Evolutionary conservation across 2,329 filamentous ascomycete genomes (phyloP), one percentile per base, ranked within the genome.

Genomic region (Emergomyces africanus): DNA sequence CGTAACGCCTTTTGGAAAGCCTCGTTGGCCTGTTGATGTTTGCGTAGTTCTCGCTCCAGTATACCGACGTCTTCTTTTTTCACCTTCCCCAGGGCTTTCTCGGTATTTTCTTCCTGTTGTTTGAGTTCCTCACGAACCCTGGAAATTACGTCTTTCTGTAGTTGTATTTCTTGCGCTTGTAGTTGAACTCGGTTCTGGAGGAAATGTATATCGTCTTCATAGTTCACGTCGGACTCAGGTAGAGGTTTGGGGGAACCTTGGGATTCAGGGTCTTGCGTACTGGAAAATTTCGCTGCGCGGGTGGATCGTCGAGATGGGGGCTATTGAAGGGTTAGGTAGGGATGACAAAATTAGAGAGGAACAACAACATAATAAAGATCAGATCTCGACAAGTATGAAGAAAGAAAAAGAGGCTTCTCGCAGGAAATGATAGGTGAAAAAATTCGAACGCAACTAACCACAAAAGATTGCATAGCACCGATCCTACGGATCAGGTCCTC

Each of bases 21-120:
- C 74, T 96, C 86, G 74, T 99, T 99, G 70, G 95, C 94, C 75
- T 96, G 94, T 72, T 96, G 91, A 70, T 96, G 91, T 76, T 97
- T 97, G 79, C 88, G 90, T 61, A 99, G 80, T 74, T 99, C 94
- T 61, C 92, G 84, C 76, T 97, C 92, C 46, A 97, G 80, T 41
- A 89, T 86, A 58, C 89, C 87, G 64, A 97, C 92, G 66, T 94
- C 90, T 72, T 90, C 86, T 64, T 88, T 84, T 73, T 96, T 90
- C 57, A 95, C 86, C 62, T 87, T 83, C 66, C 87, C 86, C 59
- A 96, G 84, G 37, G 89, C 88, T 69, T 85, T 83, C 72, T 91
- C 88, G 70, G 95, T 90, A 63, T 90, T 82, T 69, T 87, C 85
- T 72, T 94, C 89, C 71, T 96, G 90, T 74, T 91, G 84, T 60